These are phyloP conservation scores for Diaporthe batatas DNA, from an alignment of 2,329 filamentous ascomycete genomes.

Conservation along the genomic window DNA sequence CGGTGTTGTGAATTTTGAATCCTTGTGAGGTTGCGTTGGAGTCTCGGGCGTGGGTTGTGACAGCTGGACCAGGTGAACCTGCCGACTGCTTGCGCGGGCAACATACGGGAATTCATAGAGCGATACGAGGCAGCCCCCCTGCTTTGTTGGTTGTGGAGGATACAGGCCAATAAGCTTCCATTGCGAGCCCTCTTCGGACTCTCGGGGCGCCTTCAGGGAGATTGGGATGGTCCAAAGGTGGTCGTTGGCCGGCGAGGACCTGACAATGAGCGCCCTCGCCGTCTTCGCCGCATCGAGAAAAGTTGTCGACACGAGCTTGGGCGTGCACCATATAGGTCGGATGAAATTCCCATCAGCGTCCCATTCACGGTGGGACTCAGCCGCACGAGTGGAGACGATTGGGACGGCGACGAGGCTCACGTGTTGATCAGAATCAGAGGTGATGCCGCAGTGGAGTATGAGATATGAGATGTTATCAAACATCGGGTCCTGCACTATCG, in stretches of 20 bases:
- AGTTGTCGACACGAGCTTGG: slow-evolving; percentile 6
- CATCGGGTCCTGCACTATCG: slow-evolving; percentile 15
- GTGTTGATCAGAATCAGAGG: not conserved
- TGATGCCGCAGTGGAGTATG: slow-evolving; percentile 14
- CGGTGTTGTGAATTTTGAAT: slow-evolving; percentile 8
- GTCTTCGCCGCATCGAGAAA: slow-evolving; percentile 5
- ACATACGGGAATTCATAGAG: slow-evolving; percentile 23
- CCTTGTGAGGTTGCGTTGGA: not conserved
- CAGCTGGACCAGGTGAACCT: slow-evolving; percentile 10
- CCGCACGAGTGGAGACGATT: slow-evolving; percentile 8
- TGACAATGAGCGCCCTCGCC: slow-evolving; percentile 15
- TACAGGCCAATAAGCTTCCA: not conserved
- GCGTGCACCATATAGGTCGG: slow-evolving; percentile 15
- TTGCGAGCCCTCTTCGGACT: not conserved
- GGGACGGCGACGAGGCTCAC: slow-evolving; percentile 16
- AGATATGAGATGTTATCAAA: slow-evolving; percentile 25
- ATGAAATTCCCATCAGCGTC: slow-evolving; percentile 20
- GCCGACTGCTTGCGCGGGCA: slow-evolving; percentile 23
- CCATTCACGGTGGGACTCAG: slow-evolving; percentile 20
- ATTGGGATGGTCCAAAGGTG: slow-evolving; percentile 4
- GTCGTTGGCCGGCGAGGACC: slow-evolving; percentile 18
- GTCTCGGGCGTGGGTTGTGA: not conserved
- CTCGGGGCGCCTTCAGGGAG: not conserved
- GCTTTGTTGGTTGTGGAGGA: slow-evolving; percentile 13
- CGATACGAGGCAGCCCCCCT: slow-evolving; percentile 22